Evolutionary conservation across 495 filamentous ascomycete genomes (phyloP).

Genomic region (Pseudomonodictys pantanalensis): DNA sequence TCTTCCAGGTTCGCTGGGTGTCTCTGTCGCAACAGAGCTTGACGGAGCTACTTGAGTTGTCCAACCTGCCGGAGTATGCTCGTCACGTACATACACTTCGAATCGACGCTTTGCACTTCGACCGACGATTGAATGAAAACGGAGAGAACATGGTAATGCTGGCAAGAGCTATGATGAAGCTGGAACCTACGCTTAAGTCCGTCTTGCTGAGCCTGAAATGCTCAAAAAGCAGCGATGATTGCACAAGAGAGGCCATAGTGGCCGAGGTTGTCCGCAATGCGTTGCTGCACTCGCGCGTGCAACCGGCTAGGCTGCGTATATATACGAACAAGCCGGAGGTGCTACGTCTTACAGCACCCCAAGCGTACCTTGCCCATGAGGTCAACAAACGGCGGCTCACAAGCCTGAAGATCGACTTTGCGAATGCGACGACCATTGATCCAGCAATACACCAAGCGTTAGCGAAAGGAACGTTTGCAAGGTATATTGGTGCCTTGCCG

Average conservation of each 20-base stretch:
- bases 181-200: slow-evolving; percentile 3
- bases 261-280: slow-evolving; percentile 2
- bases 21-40: slow-evolving; percentile 9
- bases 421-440: slow-evolving; percentile 10
- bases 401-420: slow-evolving; percentile 14
- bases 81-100: slow-evolving; percentile 3
- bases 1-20: slow-evolving; percentile 13
- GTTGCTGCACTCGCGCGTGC: slow-evolving; percentile 1
- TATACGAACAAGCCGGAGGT: slow-evolving; percentile 15
- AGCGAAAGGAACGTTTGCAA: slow-evolving; percentile 1
- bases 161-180: slow-evolving; percentile 9
- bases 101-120: slow-evolving; percentile 8
- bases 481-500: slow-evolving; percentile 3
- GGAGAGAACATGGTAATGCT: slow-evolving; percentile 1
- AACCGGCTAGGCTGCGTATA: slow-evolving; percentile 5
- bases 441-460: slow-evolving; percentile 8
- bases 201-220: slow-evolving; percentile 11
- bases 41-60: background rate
- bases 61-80: background rate
- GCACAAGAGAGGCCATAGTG: slow-evolving; percentile 4
- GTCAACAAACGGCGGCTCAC: slow-evolving; percentile 1
- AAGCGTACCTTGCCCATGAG: background rate
- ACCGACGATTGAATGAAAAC: background rate
- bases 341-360: background rate
- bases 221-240: background rate